Evolutionary conservation across 1,284 basidiomycete genomes (phyloP).

Genomic region (Porodaedalea pini): DNA sequence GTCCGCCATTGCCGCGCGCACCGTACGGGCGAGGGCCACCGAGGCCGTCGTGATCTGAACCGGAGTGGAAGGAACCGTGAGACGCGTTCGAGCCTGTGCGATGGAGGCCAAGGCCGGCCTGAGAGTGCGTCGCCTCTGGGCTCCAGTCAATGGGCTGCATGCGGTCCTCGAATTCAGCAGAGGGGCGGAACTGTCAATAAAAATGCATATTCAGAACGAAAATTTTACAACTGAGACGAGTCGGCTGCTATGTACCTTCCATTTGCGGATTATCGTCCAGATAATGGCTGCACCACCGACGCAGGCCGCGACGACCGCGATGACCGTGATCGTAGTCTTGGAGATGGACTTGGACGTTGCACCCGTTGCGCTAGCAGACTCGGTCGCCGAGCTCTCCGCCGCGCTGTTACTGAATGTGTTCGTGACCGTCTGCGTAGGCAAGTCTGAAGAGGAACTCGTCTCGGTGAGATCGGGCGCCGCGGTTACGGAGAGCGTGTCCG

Average conservation of each 20-base stretch:
- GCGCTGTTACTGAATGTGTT: conserved; percentile 26
- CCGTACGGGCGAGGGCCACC: conserved; percentile 27
- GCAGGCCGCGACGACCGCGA: conserved; percentile 68
- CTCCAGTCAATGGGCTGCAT: conserved; percentile 72
- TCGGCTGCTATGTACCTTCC: conserved; percentile 45
- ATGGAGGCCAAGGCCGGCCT: conserved; percentile 36
- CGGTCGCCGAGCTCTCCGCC: conserved; percentile 25
- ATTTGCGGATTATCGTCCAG: conserved; percentile 89
- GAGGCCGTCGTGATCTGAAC: conserved; percentile 43
- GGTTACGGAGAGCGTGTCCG: conserved; percentile 23
- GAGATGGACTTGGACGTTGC: conserved; percentile 30
- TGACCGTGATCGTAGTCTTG: conserved; percentile 60
- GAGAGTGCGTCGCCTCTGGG: conserved; percentile 47
- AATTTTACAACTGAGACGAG: background rate
- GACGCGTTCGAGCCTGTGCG: conserved; percentile 57
- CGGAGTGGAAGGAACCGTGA: conserved; percentile 62
- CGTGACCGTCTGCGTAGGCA: conserved; percentile 19
- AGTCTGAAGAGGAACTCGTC: background rate
- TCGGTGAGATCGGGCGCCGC: background rate
- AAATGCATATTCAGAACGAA: background rate
- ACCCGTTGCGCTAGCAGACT: conserved; percentile 3
- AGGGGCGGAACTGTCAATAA: conserved; percentile 55
- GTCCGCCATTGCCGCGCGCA: conserved; percentile 30
- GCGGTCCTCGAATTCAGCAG: conserved; percentile 75
- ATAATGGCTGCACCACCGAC: conserved; percentile 66